These are phyloP conservation scores for Pseudohalonectria lignicola DNA, from an alignment of 2,329 filamentous ascomycete genomes.

Conservation along the genomic window DNA sequence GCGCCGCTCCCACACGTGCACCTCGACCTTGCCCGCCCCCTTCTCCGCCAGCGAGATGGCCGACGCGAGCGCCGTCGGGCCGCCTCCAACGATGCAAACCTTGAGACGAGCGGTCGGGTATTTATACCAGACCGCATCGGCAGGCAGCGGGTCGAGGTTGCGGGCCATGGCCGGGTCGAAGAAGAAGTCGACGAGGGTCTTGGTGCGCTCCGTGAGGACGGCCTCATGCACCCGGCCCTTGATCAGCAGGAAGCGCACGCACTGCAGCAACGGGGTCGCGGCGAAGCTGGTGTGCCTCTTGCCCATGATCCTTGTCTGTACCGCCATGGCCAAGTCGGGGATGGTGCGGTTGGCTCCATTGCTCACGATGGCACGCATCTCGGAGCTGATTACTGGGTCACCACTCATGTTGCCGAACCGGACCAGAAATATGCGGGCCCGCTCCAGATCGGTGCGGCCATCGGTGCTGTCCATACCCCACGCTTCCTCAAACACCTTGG, in stretches of 20 bases:
- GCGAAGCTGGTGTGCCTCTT: conserved; percentile 17
- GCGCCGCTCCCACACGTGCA: conserved; percentile 22
- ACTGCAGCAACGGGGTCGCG: conserved; percentile 18
- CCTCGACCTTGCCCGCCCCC: conserved; percentile 17
- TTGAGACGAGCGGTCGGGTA: conserved; percentile 11
- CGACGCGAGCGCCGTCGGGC: conserved; percentile 1
- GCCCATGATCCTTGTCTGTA: conserved; percentile 16
- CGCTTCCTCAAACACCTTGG: conserved; percentile 19
- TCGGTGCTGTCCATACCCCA: conserved; percentile 14
- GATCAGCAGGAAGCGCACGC: conserved; percentile 22
- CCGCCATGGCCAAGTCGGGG: conserved; percentile 14
- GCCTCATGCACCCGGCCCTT: conserved; percentile 12
- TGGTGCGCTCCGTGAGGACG: neutral
- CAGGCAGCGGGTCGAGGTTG: conserved; percentile 11
- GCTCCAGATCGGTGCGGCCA: conserved; percentile 15
- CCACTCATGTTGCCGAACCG: conserved; percentile 16
- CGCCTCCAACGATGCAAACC: conserved; percentile 2
- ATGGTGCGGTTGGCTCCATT: conserved; percentile 14
- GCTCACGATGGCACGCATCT: conserved; percentile 17
- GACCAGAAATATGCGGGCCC: conserved; percentile 18
- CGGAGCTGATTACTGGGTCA: conserved; percentile 11
- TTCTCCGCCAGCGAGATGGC: conserved; percentile 21
- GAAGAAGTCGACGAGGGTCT: conserved; percentile 20
- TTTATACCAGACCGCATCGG: conserved; percentile 12
- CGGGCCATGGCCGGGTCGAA: conserved; percentile 21